Evolutionary conservation across 345 rosid genomes (phyloP), one percentile per base, ranked within the genome.

Genomic region (Salix brachista): DNA sequence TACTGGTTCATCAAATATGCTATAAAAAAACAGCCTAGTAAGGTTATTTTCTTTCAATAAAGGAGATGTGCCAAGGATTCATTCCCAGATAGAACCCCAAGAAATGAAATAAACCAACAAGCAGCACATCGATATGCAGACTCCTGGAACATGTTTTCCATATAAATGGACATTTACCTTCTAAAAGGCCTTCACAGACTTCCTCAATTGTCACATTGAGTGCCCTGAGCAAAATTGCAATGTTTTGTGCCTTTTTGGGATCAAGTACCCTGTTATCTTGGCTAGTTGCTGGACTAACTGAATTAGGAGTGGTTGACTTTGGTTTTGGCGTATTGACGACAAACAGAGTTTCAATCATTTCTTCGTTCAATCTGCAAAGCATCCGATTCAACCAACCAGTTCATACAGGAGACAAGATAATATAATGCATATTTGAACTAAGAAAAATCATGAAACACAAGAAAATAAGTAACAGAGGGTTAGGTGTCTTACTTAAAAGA

Each of bases 171-270:
- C 7, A 58, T 42, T 77, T 91, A 96, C 99, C 99, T 91, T 96
- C 98, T 61, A 94, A 81, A 64, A 96, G 98, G 36, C 96, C 98
- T 41, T 96, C 98, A 80, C 97, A 91, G 73, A 96, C 97, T 91
- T 96, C 98, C 86, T 94, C 99, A 7, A 91, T 77, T 39, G 99
- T 94, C 79, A 96, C 98, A 75, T 96, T 90, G 70, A 94, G 85
- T 1, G 98, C 98, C 46, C 97, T 87, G 25, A 96, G 92, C 84
- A 87, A 75, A 79, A 96, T 96, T 2, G 98, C 97, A 72, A 96
- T 94, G 84, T 96, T 96, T 83, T 94, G 99, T 0, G 97, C 95
- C 82, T 89, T 96, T 77, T 96, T 96, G 44, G 99, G 97, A 78
- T 94, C 99, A 77, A 96, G 88, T 26, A 94, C 93, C 85, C 97